Evolutionary conservation across 176 grass and related monocot genomes (phyloP).

Genomic region (Ananas comosus): DNA sequence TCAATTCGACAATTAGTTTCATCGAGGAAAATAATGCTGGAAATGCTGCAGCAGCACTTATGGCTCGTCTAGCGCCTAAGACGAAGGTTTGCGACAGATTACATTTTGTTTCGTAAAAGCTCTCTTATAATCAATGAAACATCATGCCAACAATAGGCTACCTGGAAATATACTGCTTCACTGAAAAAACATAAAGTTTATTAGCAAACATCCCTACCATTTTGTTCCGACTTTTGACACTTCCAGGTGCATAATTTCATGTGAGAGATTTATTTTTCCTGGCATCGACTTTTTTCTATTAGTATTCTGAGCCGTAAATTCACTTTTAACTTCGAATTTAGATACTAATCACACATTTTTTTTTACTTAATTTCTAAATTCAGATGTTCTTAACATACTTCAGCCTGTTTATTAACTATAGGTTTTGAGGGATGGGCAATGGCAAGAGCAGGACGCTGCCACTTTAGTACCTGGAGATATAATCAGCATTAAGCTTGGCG

Average conservation of each 20-base stretch:
- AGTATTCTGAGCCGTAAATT: neutral
- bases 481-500: conserved; percentile 66
- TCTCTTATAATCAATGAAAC: neutral
- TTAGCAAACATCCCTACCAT: neutral
- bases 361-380: too few species aligned
- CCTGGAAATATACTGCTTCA: neutral
- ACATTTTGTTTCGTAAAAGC: neutral
- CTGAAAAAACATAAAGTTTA: neutral
- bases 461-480: conserved; percentile 66
- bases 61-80: conserved; percentile 55
- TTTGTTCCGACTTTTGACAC: neutral
- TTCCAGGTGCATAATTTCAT: too few species aligned
- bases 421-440: conserved; percentile 59
- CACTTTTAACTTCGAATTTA: neutral
- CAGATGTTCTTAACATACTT: too few species aligned
- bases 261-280: too few species aligned
- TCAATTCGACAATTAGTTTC: conserved; percentile 86
- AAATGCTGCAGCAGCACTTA: conserved; percentile 55
- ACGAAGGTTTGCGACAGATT: conserved; percentile 34
- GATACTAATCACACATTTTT: too few species aligned
- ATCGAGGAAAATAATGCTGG: conserved; percentile 81
- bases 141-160: neutral
- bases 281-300: neutral
- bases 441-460: conserved; percentile 66
- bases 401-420: neutral